phyloP scores from a whole-genome alignment of 208 protist genomes.

The Acanthamoeba lenticulata region DNA sequence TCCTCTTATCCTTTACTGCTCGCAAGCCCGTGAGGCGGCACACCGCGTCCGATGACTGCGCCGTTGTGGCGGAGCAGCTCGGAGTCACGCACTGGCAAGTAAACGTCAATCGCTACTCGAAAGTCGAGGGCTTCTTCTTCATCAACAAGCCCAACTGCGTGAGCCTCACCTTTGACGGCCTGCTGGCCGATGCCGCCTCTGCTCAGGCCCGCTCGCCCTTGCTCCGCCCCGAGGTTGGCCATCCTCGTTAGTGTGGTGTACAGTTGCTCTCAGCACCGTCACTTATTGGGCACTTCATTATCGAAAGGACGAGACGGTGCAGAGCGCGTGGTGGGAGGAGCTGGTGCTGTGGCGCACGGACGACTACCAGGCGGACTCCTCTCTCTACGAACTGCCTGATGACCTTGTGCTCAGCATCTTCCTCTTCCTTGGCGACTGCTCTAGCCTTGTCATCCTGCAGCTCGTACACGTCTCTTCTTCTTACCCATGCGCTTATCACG shows the following conservation, averaged over 20 bases:
- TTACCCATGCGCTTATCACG: not conserved
- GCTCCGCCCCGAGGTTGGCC: not conserved
- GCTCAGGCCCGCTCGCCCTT: not conserved
- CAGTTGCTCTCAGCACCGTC: not conserved
- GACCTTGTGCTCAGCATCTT: not conserved
- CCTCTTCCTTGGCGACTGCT: not conserved
- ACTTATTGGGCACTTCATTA: not conserved
- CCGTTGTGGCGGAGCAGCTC: not conserved
- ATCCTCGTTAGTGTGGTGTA: not conserved
- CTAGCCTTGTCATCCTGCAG: not conserved
- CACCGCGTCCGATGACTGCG: not conserved
- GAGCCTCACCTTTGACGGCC: not conserved
- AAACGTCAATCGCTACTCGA: constrained; percentile 21
- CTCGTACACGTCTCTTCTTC: not conserved
- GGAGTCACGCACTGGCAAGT: not conserved
- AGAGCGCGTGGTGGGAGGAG: constrained; percentile 10
- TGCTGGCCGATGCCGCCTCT: not conserved
- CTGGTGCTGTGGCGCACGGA: not conserved
- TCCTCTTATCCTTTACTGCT: not conserved
- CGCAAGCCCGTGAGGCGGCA: not conserved
- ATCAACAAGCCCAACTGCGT: not conserved
- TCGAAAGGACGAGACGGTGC: not conserved
- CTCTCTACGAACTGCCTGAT: not conserved
- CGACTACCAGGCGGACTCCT: not conserved
- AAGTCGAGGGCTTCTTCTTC: constrained; percentile 27